These are phyloP conservation scores for Mychonastes homosphaera DNA, from an alignment of 139 green algal genomes.

Conservation along the genomic window DNA sequence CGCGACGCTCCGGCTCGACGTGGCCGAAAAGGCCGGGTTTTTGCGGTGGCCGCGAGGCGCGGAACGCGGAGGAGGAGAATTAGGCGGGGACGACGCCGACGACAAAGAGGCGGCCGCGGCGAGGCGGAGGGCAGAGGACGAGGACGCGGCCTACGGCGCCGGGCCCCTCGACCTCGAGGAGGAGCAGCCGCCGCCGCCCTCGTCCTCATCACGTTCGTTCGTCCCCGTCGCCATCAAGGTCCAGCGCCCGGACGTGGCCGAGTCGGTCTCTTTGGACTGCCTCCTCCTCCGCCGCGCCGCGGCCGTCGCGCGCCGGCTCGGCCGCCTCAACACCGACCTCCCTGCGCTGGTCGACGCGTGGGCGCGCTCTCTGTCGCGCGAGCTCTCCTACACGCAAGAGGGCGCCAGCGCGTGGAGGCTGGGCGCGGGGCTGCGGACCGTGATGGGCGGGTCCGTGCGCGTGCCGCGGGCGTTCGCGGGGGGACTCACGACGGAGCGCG, in stretches of 20 bases:
- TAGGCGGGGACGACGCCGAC: constrained; percentile 52
- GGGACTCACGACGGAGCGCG: background rate
- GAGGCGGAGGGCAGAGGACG: constrained; percentile 60
- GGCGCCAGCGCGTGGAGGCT: too few species aligned
- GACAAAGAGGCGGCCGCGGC: constrained; percentile 20
- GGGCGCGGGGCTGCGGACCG: too few species aligned
- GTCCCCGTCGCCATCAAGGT: constrained; percentile 35
- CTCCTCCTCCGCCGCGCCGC: constrained; percentile 57
- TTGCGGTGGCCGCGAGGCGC: background rate
- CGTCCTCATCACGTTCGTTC: background rate
- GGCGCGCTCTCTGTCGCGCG: too few species aligned
- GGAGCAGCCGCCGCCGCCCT: background rate
- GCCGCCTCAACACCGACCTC: constrained; percentile 74
- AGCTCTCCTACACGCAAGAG: too few species aligned
- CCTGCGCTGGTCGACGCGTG: constrained; percentile 81
- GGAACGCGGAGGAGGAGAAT: background rate
- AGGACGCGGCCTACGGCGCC: background rate
- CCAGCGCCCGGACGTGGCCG: constrained; percentile 68
- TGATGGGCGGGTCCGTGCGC: background rate
- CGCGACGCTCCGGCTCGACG: background rate
- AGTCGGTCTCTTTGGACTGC: constrained; percentile 69
- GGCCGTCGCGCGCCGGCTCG: background rate
- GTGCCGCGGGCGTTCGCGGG: background rate
- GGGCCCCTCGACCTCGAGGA: too few species aligned
- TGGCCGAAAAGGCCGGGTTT: background rate